Evolutionary conservation across 495 filamentous ascomycete genomes (phyloP).

Genomic region (Penicillium riverlandense): DNA sequence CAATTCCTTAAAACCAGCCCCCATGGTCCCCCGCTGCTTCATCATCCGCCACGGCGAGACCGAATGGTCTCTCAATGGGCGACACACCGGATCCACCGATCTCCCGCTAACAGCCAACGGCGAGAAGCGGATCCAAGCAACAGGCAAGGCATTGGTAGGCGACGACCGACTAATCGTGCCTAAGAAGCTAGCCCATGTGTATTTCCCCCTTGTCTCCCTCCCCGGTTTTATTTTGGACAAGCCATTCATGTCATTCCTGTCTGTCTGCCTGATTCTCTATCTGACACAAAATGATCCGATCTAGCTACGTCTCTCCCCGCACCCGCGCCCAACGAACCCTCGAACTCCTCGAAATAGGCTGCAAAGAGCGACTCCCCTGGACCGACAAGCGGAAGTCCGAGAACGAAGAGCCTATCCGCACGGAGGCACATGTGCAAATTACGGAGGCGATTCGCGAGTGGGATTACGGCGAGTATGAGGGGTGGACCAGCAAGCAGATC

Average conservation of each 20-base stretch:
- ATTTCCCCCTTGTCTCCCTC: conserved; percentile 8
- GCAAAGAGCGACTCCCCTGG: conserved; percentile 49
- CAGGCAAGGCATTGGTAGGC: conserved; percentile 77
- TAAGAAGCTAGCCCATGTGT: conserved; percentile 69
- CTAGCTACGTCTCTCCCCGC: conserved; percentile 80
- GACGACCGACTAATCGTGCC: conserved; percentile 82
- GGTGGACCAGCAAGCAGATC: conserved; percentile 72
- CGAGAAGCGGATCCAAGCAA: conserved; percentile 74
- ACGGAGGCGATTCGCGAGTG: conserved; percentile 82
- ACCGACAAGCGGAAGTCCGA: conserved; percentile 29
- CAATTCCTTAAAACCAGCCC: no score
- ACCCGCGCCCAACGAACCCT: conserved; percentile 80
- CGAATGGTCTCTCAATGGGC: conserved; percentile 91
- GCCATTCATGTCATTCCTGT: not conserved
- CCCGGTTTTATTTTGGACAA: not conserved
- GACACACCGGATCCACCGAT: conserved; percentile 83
- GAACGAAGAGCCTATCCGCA: conserved; percentile 34
- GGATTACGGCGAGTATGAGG: conserved; percentile 96
- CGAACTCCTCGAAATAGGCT: conserved; percentile 65
- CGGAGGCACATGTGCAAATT: conserved; percentile 51
- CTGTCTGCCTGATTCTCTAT: not conserved
- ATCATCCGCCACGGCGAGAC: conserved; percentile 93
- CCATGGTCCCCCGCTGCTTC: conserved; percentile 77
- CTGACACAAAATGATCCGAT: not conserved
- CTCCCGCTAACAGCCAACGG: conserved; percentile 81